phyloP scores from a whole-genome alignment of 108 stramenopile genomes.

The Nitzschia sp. region DNA sequence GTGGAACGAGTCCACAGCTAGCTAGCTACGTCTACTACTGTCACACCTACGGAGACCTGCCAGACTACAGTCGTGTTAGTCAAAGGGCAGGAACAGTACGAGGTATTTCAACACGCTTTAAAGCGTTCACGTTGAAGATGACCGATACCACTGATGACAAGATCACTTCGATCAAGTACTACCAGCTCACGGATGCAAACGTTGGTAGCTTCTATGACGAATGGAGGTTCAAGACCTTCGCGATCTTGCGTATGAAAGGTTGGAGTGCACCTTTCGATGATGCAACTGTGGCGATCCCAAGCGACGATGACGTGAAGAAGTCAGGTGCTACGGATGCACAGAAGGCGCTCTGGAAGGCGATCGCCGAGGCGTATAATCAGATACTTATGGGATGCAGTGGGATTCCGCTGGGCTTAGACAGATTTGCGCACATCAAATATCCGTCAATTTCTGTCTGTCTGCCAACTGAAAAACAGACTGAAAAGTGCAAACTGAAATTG shows the following conservation, averaged over 20 bases:
- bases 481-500: too few relatives aligned
- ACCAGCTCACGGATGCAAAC: neutral
- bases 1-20: too few relatives aligned
- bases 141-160: neutral
- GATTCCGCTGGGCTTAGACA: slow-evolving; percentile 8
- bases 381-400: neutral
- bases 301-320: neutral
- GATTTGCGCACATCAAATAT: too few relatives aligned
- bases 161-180: neutral
- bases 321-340: neutral
- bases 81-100: too few relatives aligned
- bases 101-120: slow-evolving; percentile 15
- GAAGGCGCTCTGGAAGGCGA: neutral
- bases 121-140: slow-evolving; percentile 1
- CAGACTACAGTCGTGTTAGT: too few relatives aligned
- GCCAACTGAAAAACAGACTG: too few relatives aligned
- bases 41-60: too few relatives aligned
- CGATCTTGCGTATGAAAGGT: slow-evolving; percentile 6
- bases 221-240: slow-evolving; percentile 8
- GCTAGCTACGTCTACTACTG: too few relatives aligned
- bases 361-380: neutral
- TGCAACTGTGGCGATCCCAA: neutral
- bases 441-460: too few relatives aligned
- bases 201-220: slow-evolving; percentile 3
- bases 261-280: slow-evolving; percentile 1